These are phyloP conservation scores for Kwoniella shivajii DNA, from an alignment of 1,284 basidiomycete species.

Conservation along the genomic window DNA sequence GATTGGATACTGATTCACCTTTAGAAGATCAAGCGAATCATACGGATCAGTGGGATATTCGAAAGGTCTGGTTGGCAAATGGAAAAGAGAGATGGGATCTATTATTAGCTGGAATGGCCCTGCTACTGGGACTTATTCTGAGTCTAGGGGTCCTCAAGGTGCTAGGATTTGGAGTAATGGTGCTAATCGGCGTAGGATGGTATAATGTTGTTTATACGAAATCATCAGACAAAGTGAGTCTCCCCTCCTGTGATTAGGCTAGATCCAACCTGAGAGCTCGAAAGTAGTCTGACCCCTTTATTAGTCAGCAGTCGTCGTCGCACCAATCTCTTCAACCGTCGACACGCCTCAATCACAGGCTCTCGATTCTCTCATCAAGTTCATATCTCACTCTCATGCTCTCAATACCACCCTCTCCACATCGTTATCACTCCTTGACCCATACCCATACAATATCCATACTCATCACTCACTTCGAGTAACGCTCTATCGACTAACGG, in stretches of 20 bases:
- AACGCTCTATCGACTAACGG: constrained; percentile 37
- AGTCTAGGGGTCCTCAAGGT: constrained; percentile 7
- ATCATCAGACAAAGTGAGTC: not conserved
- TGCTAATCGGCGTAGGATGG: not conserved
- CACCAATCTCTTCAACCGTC: not conserved
- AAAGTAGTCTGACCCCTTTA: too few species aligned
- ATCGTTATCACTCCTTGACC: constrained; percentile 28
- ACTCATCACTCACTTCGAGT: constrained; percentile 36
- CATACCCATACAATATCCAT: constrained; percentile 22
- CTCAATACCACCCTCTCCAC: constrained; percentile 25
- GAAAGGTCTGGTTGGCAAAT: constrained; percentile 1
- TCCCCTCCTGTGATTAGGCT: too few species aligned
- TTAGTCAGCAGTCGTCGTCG: too few species aligned
- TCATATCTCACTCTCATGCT: constrained; percentile 27
- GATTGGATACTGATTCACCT: constrained; percentile 1
- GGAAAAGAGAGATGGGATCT: constrained; percentile 27
- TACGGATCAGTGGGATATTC: not conserved
- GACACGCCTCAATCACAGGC: constrained; percentile 3
- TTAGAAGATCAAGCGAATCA: not conserved
- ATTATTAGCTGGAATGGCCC: constrained; percentile 15
- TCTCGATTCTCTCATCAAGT: constrained; percentile 16
- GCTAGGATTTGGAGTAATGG: not conserved
- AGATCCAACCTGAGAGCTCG: too few species aligned
- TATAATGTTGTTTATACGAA: not conserved
- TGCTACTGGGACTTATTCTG: constrained; percentile 15